Evolutionary conservation across 805 yeast species (phyloP), one percentile per base, ranked within the genome.

Genomic region (Metschnikowia dekortorum): DNA sequence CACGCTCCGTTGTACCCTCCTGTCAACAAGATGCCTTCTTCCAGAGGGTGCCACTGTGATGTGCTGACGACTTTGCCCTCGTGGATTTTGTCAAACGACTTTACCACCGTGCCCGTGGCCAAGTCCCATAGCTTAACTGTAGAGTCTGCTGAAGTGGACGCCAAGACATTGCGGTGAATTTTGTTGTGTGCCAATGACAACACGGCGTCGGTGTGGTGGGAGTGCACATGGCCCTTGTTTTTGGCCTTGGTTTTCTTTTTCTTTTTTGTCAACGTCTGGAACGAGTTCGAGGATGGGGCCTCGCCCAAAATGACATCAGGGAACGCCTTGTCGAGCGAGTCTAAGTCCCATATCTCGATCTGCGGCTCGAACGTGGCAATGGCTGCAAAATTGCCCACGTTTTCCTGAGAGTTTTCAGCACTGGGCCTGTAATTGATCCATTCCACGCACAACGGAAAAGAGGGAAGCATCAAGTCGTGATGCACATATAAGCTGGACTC

Each of bases 81-180:
- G 70, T 94, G 99, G 53, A 89, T 77, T 4, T 70, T 62, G 54
- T 78, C 74, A 66, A 90, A 76, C 8, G 96, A 87, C 57, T 91
- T 83, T 13, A 85, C 96, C 29, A 92, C 95, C 44, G 71, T 71
- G 44, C 87, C 87, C 16, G 78, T 74, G 56, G 81, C 79, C 64
- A 94, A 76, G 69, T 94, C 99, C 99, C 99, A 94, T 58, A 94
- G 76, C 70, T 94, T 94, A 43, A 94, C 88, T 0, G 99, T 94
- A 54, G 84, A 80, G 65, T 94, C 99, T 1, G 98, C 98, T 8
- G 97, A 90, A 2, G 97, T 88, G 8, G 97, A 89, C 13, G 96
- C 96, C 52, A 94, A 79, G 16, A 94, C 84, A 53, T 88, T 83
- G 68, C 96, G 81, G 70, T 88, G 95, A 40, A 74, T 76, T 61